Evolutionary conservation across 2,329 filamentous ascomycete species (phyloP), one percentile per base, ranked within the genome.

Genomic region (Escovopsis weberi): DNA sequence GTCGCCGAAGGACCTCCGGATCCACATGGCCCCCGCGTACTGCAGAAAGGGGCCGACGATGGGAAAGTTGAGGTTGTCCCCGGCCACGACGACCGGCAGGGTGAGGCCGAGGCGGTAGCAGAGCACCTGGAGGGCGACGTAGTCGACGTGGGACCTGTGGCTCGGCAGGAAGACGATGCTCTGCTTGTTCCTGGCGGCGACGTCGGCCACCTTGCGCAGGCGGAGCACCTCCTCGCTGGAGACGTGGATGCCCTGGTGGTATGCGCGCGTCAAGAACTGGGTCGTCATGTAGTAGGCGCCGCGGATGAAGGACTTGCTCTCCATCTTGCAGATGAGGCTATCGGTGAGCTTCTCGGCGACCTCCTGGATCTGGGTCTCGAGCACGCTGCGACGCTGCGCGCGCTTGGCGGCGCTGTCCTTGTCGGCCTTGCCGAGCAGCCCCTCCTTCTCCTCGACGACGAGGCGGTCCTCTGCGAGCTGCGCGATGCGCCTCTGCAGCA

Each of bases 281-380:
- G 88, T 94, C 39, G 70, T 71, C 34, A 94, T 58, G 59, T 95
- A 98, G 59, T 96, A 96, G 38, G 91, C 89, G 23, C 85, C 78
- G 39, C 91, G 72, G 51, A 98, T 94, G 56, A 96, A 96, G 2
- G 76, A 69, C 58, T 88, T 93, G 68, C 82, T 93, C 62, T 98
- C 91, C 72, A 96, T 89, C 64, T 98, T 98, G 74, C 89, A 96
- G 48, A 98, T 95, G 91, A 98, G 96, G 48, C 82, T 78, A 56
- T 94, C 86, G 23, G 87, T 85, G 74, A 91, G 80, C 50, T 82
- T 80, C 49, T 91, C 85, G 4, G 85, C 83, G 4, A 95, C 80
- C 55, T 94, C 80, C 43, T 78, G 72, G 38, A 98, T 66, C 45
- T 80, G 80, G 33, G 70, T 68, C 55, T 87, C 79, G 43, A 96